These are phyloP conservation scores for Lactuca sativa DNA, from an alignment of 129 eudicot genomes.

Conservation along the genomic window DNA sequence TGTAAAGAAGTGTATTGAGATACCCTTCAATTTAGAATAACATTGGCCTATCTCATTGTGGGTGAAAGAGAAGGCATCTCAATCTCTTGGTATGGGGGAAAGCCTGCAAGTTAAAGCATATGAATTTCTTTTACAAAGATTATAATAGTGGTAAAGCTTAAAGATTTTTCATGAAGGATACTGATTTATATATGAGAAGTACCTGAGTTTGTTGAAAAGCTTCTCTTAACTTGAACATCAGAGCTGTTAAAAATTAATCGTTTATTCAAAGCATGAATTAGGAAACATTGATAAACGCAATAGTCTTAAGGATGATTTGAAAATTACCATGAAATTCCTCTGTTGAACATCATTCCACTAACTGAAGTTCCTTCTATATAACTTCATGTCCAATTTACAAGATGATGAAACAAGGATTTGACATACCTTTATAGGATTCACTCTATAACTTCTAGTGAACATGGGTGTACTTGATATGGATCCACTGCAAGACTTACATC, in stretches of 20 bases:
- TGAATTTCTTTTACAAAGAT: background rate
- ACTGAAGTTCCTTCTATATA: constrained; percentile 26
- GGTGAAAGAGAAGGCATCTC: constrained; percentile 99
- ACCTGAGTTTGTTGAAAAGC: constrained; percentile 80
- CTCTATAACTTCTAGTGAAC: constrained; percentile 40
- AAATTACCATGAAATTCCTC: constrained; percentile 52
- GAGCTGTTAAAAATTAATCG: constrained; percentile 42
- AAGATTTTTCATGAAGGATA: background rate
- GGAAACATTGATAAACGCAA: constrained; percentile 9
- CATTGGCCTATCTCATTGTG: constrained; percentile 84
- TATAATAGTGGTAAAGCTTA: background rate
- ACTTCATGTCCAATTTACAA: constrained; percentile 9
- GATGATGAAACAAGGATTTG: constrained; percentile 15
- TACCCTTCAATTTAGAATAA: constrained; percentile 17
- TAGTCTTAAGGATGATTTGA: constrained; percentile 1
- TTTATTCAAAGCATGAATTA: constrained; percentile 20
- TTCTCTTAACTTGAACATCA: constrained; percentile 40
- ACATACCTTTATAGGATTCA: constrained; percentile 40
- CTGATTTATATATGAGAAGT: background rate
- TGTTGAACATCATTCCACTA: constrained; percentile 39
- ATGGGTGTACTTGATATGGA: constrained; percentile 31
- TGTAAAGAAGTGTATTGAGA: constrained; percentile 15
- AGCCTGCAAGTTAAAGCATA: constrained; percentile 48
- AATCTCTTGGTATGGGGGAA: constrained; percentile 89
- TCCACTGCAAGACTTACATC: constrained; percentile 42